Evolutionary conservation across 1,284 basidiomycete genomes (phyloP).

Genomic region (Leccinum griseonigrum): DNA sequence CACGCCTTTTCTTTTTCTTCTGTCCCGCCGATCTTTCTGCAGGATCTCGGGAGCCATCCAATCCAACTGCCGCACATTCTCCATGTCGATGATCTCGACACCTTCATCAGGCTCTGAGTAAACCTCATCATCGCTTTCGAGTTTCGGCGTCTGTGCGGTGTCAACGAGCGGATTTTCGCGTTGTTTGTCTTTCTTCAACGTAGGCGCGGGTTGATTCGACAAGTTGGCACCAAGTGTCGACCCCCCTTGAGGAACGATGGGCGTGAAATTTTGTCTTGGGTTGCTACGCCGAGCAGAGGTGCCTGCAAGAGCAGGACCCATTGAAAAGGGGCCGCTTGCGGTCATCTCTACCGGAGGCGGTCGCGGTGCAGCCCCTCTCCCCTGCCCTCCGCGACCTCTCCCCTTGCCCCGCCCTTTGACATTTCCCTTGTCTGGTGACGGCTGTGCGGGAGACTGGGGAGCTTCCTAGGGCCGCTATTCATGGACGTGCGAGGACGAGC

Average conservation of each 20-base stretch:
- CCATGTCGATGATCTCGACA: conserved; percentile 87
- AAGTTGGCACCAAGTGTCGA: conserved; percentile 49
- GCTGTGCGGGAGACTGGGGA: conserved; percentile 30
- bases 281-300: conserved; percentile 48
- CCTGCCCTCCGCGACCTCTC: conserved; percentile 45
- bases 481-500: neutral
- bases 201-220: conserved; percentile 41
- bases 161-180: conserved; percentile 31
- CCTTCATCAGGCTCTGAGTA: conserved; percentile 91
- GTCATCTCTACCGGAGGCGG: conserved; percentile 64
- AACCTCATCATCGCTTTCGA: conserved; percentile 56
- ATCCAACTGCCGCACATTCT: conserved; percentile 76
- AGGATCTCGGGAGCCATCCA: conserved; percentile 88
- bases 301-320: conserved; percentile 72
- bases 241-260: conserved; percentile 38
- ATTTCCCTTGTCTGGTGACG: conserved; percentile 36
- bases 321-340: conserved; percentile 81
- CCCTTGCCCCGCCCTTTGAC: conserved; percentile 53
- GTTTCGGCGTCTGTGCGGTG: conserved; percentile 27
- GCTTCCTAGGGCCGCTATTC: conserved; percentile 45
- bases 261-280: conserved; percentile 55
- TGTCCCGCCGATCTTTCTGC: conserved; percentile 50
- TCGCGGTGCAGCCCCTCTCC: conserved; percentile 47
- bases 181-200: conserved; percentile 40
- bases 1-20: conserved; percentile 39